Conservation (phyloP, 2,329 filamentous ascomycete species). For the Xylariaceae sp. region DNA sequence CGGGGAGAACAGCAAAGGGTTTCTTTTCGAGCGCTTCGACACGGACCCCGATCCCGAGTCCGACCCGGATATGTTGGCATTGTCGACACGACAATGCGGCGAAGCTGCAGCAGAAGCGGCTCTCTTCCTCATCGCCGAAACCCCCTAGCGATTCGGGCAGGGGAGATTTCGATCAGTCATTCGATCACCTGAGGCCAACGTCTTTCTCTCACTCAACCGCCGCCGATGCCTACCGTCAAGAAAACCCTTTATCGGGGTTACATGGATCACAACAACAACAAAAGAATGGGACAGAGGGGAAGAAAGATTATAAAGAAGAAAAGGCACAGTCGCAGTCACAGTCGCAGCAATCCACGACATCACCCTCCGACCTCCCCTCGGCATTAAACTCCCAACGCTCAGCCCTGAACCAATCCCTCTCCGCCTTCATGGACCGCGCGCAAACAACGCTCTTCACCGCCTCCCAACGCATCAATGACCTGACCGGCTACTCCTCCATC, state of each 20-base stretch:
- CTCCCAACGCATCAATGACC: slow-evolving; percentile 82
- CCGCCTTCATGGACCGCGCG: slow-evolving; percentile 77
- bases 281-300: not conserved
- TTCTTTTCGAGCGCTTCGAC: slow-evolving; percentile 19
- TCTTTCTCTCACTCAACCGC: slow-evolving; percentile 3
- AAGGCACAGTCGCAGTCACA: slow-evolving; percentile 10
- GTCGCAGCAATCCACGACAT: slow-evolving; percentile 2
- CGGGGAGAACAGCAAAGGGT: slow-evolving; percentile 16
- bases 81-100: slow-evolving; percentile 23
- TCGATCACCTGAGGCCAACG: not conserved
- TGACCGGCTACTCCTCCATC: slow-evolving; percentile 91
- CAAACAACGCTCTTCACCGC: slow-evolving; percentile 80
- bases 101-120: slow-evolving; percentile 20
- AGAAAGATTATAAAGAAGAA: not conserved
- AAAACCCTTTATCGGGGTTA: not conserved
- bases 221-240: not conserved
- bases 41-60: slow-evolving; percentile 9
- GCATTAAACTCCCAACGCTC: slow-evolving; percentile 40
- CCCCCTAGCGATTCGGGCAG: slow-evolving; percentile 17
- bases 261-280: slow-evolving; percentile 1
- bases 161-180: not conserved
- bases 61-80: slow-evolving; percentile 27
- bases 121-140: slow-evolving; percentile 30
- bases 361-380: slow-evolving; percentile 40
- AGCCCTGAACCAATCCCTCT: slow-evolving; percentile 47